These are phyloP conservation scores for Alternaria postmessia DNA, from an alignment of 2,329 filamentous ascomycete genomes.

Conservation along the genomic window DNA sequence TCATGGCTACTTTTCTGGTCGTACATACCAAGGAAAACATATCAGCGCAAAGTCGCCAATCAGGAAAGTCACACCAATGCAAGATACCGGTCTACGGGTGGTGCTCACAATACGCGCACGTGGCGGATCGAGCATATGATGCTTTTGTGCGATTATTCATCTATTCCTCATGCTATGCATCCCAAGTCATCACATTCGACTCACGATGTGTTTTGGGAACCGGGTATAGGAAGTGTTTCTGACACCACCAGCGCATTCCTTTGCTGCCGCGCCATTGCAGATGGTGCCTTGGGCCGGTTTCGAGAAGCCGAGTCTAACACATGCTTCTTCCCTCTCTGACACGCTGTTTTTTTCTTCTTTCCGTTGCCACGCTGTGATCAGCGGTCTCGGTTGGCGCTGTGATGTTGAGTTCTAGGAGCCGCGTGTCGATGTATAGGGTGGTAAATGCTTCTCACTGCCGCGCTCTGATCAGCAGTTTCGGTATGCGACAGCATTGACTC, in stretches of 20 bases:
- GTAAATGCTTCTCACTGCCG: background rate
- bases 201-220: background rate
- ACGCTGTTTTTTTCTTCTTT: background rate
- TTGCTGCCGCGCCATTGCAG: background rate
- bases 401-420: background rate
- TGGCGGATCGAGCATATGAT: conserved; percentile 3
- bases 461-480: background rate
- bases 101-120: background rate
- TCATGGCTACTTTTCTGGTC: background rate
- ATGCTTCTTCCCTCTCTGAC: background rate
- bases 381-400: background rate
- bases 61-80: background rate
- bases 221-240: background rate
- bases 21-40: background rate
- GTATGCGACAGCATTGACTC: background rate
- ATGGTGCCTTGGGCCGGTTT: background rate
- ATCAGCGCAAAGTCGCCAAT: background rate
- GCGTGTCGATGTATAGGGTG: background rate
- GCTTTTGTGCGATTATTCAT: background rate
- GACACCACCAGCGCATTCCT: background rate
- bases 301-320: background rate
- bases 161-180: background rate
- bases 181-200: background rate
- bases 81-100: background rate
- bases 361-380: conserved; percentile 1